phyloP scores from a whole-genome alignment of 345 rosid genomes.

The Fremontodendron californicum region DNA sequence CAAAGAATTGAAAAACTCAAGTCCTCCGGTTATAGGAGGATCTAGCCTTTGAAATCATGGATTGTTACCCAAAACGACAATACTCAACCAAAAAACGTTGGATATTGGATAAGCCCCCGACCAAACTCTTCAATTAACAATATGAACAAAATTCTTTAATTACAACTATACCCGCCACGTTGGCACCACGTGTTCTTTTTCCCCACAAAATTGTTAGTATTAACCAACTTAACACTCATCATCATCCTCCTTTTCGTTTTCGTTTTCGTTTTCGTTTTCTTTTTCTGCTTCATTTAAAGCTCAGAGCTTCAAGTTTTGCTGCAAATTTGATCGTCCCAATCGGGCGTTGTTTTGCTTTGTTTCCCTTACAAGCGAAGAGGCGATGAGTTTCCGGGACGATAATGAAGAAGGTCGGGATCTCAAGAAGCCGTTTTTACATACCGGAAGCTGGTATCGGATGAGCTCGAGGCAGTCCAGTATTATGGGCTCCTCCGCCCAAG shows the following conservation, averaged over 20 bases:
- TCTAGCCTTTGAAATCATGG: not conserved
- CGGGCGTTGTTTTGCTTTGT: not conserved
- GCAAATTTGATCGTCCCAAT: not conserved
- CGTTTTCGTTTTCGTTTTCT: no score
- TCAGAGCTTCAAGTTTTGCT: not conserved
- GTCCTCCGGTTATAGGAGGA: not conserved
- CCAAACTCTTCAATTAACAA: no score
- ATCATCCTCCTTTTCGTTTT: not conserved
- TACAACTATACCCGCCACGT: not conserved
- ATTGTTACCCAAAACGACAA: not conserved
- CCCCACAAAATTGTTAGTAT: not conserved
- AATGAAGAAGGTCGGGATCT: slow-evolving; percentile 50
- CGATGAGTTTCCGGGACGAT: slow-evolving; percentile 58
- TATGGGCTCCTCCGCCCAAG: slow-evolving; percentile 47
- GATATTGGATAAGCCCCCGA: not conserved
- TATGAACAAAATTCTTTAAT: no score
- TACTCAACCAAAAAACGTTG: not conserved
- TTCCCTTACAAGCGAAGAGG: no score
- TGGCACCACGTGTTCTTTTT: not conserved
- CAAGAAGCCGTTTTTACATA: slow-evolving; percentile 64
- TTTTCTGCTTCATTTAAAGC: not conserved
- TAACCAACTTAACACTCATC: not conserved
- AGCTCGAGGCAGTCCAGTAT: slow-evolving; percentile 64
- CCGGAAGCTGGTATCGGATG: slow-evolving; percentile 79
- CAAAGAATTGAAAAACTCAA: no score